Base-by-base conservation (phyloP, 2,329 filamentous ascomycete species). In the Fusarium austroafricanum region DNA sequence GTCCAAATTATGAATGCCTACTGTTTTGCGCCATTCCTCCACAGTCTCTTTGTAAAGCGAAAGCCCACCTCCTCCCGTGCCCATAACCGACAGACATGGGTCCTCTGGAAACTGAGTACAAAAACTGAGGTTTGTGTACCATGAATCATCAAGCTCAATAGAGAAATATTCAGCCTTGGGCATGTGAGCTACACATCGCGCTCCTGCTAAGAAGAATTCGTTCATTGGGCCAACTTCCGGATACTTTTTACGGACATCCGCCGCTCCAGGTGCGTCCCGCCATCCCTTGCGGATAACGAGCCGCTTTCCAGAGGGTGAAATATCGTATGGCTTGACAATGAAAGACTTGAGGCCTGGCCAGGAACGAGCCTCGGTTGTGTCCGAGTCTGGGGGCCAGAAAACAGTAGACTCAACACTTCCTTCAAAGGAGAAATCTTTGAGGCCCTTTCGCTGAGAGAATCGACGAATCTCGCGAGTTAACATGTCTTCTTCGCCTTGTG, bases 261-360 rank as follows among this genome's bases (percentile, higher is more conserved):
- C 15, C 3, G 39, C 39, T 6, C 2, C 28, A 40, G 38, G 17
- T 20, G 46, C 21, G 10, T 33, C 26, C 28, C n/a, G 2, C n/a
- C 10, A 6, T 5, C 6, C 6, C 9, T 20, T n/a, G 5, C 11
- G 11, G 5, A 14, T 8, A 0, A 26, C 10, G 7, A 31, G 26
- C 5, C 23, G 21, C n/a, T 56, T 39, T 4, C 31, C 38, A 5
- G 26, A 12, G 1, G 43, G 43, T 6, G 17, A 44, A 6, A 11
- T 2, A 4, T 37, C 11, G 10, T 20, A 11, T 10, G 28, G 21
- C 1, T 2, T 18, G 5, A 63, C 3, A 3, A 17, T 6, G 6
- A 63, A 50, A 10, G 20, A 7, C 14, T 63, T 49, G 17, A 62
- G 58, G 5, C 20, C 62, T 9, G 50, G 60, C 60, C 58, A 63